These are phyloP conservation scores for Fusarium robinianum DNA, from an alignment of 2,329 filamentous ascomycete species.

Conservation along the genomic window DNA sequence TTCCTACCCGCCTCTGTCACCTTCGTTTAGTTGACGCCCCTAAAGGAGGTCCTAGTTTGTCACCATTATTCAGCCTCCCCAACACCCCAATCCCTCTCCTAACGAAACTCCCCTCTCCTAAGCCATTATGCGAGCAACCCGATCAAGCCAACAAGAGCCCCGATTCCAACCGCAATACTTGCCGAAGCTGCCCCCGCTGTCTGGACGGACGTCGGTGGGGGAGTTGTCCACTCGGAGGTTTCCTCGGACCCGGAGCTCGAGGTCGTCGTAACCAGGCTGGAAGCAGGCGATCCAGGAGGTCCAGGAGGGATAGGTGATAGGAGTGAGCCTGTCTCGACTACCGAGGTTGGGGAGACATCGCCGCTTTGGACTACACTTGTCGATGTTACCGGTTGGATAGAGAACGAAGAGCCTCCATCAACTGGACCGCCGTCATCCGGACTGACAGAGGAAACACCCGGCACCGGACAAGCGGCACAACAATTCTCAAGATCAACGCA, in stretches of 20 bases:
- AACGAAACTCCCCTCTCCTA: not conserved
- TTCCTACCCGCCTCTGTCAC: conserved; percentile 21
- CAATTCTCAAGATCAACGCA: conserved; percentile 25
- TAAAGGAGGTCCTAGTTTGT: conserved; percentile 7
- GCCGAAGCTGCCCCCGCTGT: conserved; percentile 28
- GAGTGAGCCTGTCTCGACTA: too few relatives aligned
- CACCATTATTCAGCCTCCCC: conserved; percentile 16
- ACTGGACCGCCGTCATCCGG: conserved; percentile 4
- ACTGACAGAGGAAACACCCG: not conserved
- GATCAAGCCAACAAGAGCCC: conserved; percentile 32
- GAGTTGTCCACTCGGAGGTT: too few relatives aligned
- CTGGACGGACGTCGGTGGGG: conserved; percentile 26
- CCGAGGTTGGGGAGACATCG: too few relatives aligned
- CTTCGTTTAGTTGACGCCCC: conserved; percentile 13
- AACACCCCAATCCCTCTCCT: conserved; percentile 1
- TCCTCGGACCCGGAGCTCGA: conserved; percentile 13
- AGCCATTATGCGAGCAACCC: conserved; percentile 28
- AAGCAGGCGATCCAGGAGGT: too few relatives aligned
- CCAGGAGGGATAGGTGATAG: too few relatives aligned
- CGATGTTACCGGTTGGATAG: too few relatives aligned
- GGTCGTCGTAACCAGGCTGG: conserved; percentile 1
- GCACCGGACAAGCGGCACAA: conserved; percentile 22
- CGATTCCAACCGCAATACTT: conserved; percentile 30
- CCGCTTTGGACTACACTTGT: too few relatives aligned
- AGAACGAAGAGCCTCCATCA: too few relatives aligned